A percentile compares a stretch with the other conserved stretches of the same genome.
Conservation (phyloP, 2,329 filamentous ascomycete species). For the Bipolaris cookei region DNA sequence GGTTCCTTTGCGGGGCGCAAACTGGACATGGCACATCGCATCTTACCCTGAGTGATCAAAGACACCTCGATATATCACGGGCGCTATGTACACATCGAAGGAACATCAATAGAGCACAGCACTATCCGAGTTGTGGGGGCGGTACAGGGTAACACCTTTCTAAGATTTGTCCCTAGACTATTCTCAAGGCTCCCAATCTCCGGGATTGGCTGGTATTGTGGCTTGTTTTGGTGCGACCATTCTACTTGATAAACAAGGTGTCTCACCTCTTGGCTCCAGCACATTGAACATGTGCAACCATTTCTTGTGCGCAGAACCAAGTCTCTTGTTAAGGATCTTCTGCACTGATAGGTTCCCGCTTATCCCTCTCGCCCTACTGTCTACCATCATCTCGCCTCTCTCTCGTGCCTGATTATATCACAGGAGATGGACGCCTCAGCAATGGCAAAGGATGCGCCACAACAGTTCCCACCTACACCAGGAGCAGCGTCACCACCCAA, state of each 20-base stretch:
- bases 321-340: conserved; percentile 38
- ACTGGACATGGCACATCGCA: conserved; percentile 35
- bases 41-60: conserved; percentile 28
- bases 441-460: conserved; percentile 26
- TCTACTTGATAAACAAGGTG: conserved; percentile 43
- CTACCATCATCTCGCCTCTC: conserved; percentile 11
- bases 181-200: conserved; percentile 29
- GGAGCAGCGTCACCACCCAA: conserved; percentile 38
- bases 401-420: conserved; percentile 11
- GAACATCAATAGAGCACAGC: conserved; percentile 33
- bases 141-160: conserved; percentile 42
- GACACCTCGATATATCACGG: conserved; percentile 34
- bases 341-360: conserved; percentile 20
- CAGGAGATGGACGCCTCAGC: conserved; percentile 24
- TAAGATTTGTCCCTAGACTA: conserved; percentile 27
- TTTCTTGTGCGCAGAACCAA: conserved; percentile 42
- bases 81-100: conserved; percentile 28
- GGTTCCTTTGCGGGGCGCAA: conserved; percentile 18
- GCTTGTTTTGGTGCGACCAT: conserved; percentile 21
- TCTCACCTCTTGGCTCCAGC: conserved; percentile 41
- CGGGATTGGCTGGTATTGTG: conserved; percentile 31
- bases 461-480: conserved; percentile 30
- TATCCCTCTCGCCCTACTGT: conserved; percentile 24
- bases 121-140: conserved; percentile 35
- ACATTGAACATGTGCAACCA: conserved; percentile 38